Percentiles rank a stretch among this genome's conserved stretches.
Conservation (phyloP, 2,329 filamentous ascomycete species). For the Aspergillus unguis region DNA sequence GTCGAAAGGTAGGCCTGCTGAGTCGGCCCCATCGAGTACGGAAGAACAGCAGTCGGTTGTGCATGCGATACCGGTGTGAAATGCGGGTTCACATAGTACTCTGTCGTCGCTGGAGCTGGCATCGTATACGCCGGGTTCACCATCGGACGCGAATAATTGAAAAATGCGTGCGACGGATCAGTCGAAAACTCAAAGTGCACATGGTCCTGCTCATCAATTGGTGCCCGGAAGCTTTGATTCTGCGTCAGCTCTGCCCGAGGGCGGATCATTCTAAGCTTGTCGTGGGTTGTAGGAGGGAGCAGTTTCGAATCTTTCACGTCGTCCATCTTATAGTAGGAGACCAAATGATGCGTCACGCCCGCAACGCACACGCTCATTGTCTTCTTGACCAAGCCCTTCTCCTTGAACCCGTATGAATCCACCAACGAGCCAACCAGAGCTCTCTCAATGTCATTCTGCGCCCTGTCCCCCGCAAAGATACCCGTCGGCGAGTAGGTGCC, state of each 20-base stretch:
- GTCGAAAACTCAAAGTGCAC: constrained; percentile 36
- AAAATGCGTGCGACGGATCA: constrained; percentile 38
- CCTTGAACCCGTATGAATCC: constrained; percentile 87
- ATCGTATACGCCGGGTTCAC: constrained; percentile 35
- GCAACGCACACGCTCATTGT: constrained; percentile 77
- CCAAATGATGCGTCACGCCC: constrained; percentile 76
- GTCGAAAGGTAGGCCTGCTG: constrained; percentile 36
- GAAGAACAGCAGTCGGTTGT: constrained; percentile 31
- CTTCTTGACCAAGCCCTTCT: constrained; percentile 82
- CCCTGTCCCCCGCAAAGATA: constrained; percentile 36
- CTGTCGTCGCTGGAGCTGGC: constrained; percentile 28
- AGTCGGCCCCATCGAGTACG: constrained; percentile 35
- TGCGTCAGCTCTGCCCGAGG: constrained; percentile 59
- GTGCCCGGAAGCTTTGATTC: constrained; percentile 64
- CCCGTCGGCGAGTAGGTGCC: constrained; percentile 40
- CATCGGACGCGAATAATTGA: constrained; percentile 40
- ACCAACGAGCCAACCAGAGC: constrained; percentile 75
- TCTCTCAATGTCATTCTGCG: constrained; percentile 50
- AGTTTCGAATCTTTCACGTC: constrained; percentile 68
- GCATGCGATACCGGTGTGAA: constrained; percentile 33
- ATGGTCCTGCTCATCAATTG: constrained; percentile 59
- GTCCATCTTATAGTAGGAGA: constrained; percentile 81
- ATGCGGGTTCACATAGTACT: constrained; percentile 37
- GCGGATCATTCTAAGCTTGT: constrained; percentile 48
- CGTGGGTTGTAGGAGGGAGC: constrained; percentile 56